These are phyloP conservation scores for Ascochyta clinopodiicola DNA, from an alignment of 2,329 filamentous ascomycete species.

Conservation along the genomic window DNA sequence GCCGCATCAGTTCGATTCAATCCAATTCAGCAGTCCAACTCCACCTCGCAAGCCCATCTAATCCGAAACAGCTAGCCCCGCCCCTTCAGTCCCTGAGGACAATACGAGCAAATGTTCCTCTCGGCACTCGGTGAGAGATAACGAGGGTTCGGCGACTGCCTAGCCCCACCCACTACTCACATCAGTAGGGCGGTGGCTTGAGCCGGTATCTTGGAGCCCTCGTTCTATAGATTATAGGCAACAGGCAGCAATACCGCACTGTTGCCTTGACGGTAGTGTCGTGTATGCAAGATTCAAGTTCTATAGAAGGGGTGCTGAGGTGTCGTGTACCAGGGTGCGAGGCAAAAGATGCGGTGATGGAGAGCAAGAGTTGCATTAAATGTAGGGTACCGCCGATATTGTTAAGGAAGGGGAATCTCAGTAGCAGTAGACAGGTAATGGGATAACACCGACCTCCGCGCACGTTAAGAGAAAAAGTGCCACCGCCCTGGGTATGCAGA, in stretches of 20 bases:
- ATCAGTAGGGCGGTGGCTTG: background rate
- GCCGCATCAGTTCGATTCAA: no score
- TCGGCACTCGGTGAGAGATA: no score
- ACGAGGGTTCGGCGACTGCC: background rate
- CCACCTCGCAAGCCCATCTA: no score
- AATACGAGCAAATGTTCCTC: no score
- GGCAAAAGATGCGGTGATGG: background rate
- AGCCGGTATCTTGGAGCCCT: background rate
- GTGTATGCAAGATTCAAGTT: background rate
- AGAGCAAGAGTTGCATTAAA: background rate
- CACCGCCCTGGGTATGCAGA: conserved; percentile 7
- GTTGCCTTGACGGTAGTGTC: background rate
- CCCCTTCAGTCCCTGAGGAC: no score
- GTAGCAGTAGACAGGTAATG: background rate
- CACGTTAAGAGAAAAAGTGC: background rate
- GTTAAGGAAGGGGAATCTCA: conserved; percentile 16
- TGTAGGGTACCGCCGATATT: conserved; percentile 10
- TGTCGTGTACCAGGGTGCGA: background rate
- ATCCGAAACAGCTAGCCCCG: no score
- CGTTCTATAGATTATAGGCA: background rate
- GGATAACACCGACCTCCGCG: conserved; percentile 1
- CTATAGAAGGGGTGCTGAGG: background rate
- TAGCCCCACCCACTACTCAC: background rate
- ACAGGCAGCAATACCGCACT: background rate
- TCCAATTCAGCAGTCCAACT: no score